These are phyloP conservation scores for Purshia tridentata DNA, from an alignment of 306 rosid species.

Conservation along the genomic window DNA sequence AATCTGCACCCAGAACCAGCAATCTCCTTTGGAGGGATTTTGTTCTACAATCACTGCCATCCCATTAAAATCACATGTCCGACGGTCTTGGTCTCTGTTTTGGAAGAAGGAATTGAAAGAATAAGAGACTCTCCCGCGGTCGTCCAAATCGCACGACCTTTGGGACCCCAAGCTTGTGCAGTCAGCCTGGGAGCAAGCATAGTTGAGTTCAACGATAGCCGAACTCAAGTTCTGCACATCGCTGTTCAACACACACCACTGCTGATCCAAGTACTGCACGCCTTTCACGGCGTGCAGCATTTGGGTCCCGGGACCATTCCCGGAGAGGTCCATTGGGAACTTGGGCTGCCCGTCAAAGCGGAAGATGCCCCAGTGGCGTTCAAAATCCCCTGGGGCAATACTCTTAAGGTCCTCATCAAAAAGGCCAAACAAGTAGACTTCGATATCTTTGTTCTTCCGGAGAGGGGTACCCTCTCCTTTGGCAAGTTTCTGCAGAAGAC, in stretches of 20 bases:
- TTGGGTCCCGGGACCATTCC: constrained; percentile 24
- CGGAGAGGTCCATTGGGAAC: constrained; percentile 46
- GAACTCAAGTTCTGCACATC: constrained; percentile 14
- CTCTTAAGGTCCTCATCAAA: constrained; percentile 67
- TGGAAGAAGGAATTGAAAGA: constrained; percentile 71
- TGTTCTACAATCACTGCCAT: constrained; percentile 34
- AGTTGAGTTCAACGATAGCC: background rate
- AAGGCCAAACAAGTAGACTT: constrained; percentile 55
- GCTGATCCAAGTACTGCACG: background rate
- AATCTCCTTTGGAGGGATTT: constrained; percentile 42
- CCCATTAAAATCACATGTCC: constrained; percentile 53
- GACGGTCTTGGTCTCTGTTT: constrained; percentile 54
- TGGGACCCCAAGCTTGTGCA: constrained; percentile 27
- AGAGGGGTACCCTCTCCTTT: constrained; percentile 55
- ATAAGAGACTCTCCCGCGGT: constrained; percentile 37
- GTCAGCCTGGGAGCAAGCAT: background rate
- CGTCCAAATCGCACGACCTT: constrained; percentile 45
- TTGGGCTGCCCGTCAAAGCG: constrained; percentile 59
- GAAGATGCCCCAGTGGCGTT: constrained; percentile 93
- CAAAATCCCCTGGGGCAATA: constrained; percentile 57
- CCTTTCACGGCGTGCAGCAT: background rate
- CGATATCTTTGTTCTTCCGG: constrained; percentile 16
- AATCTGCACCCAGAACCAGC: constrained; percentile 52
- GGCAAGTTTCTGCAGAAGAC: constrained; percentile 53
- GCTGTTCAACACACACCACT: constrained; percentile 10